phyloP scores from a whole-genome alignment of 129 eudicot species.

The Flaveria trinervia region DNA sequence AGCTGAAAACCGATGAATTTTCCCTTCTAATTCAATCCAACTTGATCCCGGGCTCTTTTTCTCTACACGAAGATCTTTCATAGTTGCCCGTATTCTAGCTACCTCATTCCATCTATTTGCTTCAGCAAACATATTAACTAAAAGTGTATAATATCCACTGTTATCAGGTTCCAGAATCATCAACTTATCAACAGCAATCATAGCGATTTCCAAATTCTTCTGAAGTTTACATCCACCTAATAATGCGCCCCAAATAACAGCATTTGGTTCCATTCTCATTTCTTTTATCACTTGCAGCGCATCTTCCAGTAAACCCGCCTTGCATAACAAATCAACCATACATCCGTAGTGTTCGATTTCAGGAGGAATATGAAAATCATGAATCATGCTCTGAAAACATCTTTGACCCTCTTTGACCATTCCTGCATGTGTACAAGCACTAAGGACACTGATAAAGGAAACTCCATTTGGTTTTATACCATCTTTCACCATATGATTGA shows the following conservation, averaged over 20 bases:
- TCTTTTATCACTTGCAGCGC: slow-evolving; percentile 57
- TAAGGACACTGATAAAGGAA: slow-evolving; percentile 71
- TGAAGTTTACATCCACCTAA: slow-evolving; percentile 83
- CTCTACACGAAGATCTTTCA: slow-evolving; percentile 65
- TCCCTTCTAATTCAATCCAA: slow-evolving; percentile 75
- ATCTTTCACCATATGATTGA: slow-evolving; percentile 50
- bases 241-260: slow-evolving; percentile 83
- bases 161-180: slow-evolving; percentile 73
- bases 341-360: slow-evolving; percentile 85
- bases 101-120: slow-evolving; percentile 80
- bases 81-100: slow-evolving; percentile 52
- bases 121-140: slow-evolving; percentile 81
- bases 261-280: slow-evolving; percentile 80
- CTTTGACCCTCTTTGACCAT: slow-evolving; percentile 53
- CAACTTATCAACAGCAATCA: slow-evolving; percentile 54
- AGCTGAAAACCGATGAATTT: slow-evolving; percentile 75
- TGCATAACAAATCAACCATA: slow-evolving; percentile 81
- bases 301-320: slow-evolving; percentile 70
- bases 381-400: slow-evolving; percentile 31
- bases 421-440: slow-evolving; percentile 87
- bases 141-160: slow-evolving; percentile 69
- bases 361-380: slow-evolving; percentile 51
- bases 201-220: slow-evolving; percentile 71
- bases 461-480: slow-evolving; percentile 63
- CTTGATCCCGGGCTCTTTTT: slow-evolving; percentile 78